phyloP scores from a whole-genome alignment of 1,284 basidiomycete species.

The Ustilago cynodontis region DNA sequence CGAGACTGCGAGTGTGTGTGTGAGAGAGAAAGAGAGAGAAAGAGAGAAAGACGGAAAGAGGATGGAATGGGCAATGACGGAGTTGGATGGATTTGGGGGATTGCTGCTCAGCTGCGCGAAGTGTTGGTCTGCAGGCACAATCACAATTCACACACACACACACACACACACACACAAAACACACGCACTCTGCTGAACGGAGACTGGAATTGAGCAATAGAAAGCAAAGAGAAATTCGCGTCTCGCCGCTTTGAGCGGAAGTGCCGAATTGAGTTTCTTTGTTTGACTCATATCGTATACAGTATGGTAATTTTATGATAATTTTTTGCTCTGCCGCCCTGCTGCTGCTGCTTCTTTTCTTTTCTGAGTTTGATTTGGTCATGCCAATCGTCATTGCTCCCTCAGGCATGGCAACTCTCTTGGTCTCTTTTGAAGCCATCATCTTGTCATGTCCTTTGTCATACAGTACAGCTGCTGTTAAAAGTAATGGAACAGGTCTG shows the following conservation, averaged over 20 bases:
- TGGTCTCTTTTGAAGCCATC: background rate
- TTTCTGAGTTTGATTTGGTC: conserved; percentile 11
- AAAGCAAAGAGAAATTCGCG: background rate
- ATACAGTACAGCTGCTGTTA: no score
- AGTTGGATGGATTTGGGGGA: conserved; percentile 10
- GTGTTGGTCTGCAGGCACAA: conserved; percentile 50
- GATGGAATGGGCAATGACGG: background rate
- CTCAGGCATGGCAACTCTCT: background rate
- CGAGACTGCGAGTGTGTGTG: background rate
- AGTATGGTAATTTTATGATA: background rate
- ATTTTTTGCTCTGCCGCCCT: background rate
- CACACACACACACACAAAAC: conserved; percentile 3
- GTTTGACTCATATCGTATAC: conserved; percentile 1
- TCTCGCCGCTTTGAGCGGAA: conserved; percentile 5
- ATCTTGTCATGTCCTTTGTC: background rate
- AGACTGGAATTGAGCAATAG: conserved; percentile 1
- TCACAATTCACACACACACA: background rate
- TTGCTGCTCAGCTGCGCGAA: conserved; percentile 21
- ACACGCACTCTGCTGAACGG: no score
- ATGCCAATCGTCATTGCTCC: conserved; percentile 5
- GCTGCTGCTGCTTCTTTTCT: background rate
- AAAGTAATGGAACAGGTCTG: no score
- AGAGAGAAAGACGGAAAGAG: conserved; percentile 5
- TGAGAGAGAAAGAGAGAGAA: conserved; percentile 6
- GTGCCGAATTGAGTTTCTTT: conserved; percentile 4